phyloP scores from a whole-genome alignment of 495 filamentous ascomycete genomes.

The Aspergillus sclerotiicarbonarius region DNA sequence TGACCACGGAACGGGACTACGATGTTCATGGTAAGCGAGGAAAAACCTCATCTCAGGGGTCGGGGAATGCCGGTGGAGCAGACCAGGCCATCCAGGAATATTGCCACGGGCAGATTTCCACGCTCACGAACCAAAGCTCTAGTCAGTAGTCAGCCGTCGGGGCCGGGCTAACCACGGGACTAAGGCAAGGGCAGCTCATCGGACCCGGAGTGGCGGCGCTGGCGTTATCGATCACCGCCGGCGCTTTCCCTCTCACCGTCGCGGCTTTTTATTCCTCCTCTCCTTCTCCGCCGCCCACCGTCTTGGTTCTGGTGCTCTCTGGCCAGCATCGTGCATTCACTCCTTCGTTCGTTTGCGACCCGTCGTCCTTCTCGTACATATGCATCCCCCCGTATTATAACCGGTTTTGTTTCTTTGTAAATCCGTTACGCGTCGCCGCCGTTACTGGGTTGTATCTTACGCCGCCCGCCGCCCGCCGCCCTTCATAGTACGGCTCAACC shows the following conservation, averaged over 20 bases:
- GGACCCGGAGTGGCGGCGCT: conserved; percentile 16
- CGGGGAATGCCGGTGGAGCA: too few species aligned
- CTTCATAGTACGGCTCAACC: not conserved
- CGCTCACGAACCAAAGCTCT: too few species aligned
- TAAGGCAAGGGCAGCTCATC: conserved; percentile 7
- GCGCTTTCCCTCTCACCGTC: conserved; percentile 2
- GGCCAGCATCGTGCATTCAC: conserved; percentile 11
- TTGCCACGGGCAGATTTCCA: too few species aligned
- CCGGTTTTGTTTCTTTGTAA: not conserved
- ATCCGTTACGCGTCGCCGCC: not conserved
- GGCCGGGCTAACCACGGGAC: not conserved
- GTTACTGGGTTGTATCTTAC: conserved; percentile 1
- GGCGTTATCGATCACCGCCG: conserved; percentile 5
- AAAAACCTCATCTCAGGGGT: too few species aligned
- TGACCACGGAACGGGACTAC: too few species aligned
- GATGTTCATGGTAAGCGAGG: too few species aligned
- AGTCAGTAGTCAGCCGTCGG: too few species aligned
- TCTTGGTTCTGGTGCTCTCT: conserved; percentile 13
- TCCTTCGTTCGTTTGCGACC: conserved; percentile 17
- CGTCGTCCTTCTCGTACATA: conserved; percentile 21
- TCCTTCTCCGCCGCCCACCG: conserved; percentile 9
- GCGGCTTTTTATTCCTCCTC: conserved; percentile 16
- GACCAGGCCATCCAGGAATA: too few species aligned
- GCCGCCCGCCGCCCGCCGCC: not conserved
- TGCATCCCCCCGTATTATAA: conserved; percentile 13